Base-by-base conservation (phyloP, 108 stramenopile genomes). In the Skeletonema grethae region DNA sequence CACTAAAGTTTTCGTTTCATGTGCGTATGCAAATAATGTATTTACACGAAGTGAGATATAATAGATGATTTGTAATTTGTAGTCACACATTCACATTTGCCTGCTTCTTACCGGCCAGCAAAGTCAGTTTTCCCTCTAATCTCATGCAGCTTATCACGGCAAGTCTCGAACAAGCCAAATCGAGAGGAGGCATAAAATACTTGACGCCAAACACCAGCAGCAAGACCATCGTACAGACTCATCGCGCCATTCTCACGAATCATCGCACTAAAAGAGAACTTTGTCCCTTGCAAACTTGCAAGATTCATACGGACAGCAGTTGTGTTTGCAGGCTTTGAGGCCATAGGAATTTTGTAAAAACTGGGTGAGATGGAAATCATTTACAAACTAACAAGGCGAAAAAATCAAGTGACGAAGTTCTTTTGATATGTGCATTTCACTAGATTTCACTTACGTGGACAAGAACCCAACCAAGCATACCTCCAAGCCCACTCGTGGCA, bases 101-200 rank as follows among this genome's bases (percentile, higher is more conserved):
- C n/a, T 12, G 55, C 12, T 66, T 39, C 90, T 66, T 65, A 91
- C 90, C 93, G 89, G 59, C 83, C 75, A 32, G 88, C 87, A 80
- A 96, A 92, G 70, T 96, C 95, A 9, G 95, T 96, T 58, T 92
- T 89, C 38, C 95, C 95, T 57, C 94, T 88, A 67, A 80, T 73
- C 70, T 93, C 87, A 70, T 96, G 94, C 28, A 96, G 61, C 36
- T 69, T 79, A 69, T 97, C 97, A 34, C 97, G 88, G 70, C 92
- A 90, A 16, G 85, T 89, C 66, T 97, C 97, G 83, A 95, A 97
- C 36, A 97, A 75, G 16, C 97, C 97, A 76, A 96, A 95, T 53
- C 97, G 83, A 8, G 88, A 69, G 5, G 90, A 85, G 11, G 97
- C 95, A 80, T 97, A 97, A 84, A 97, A 91, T 43, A 97, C 86